Evolutionary conservation across 495 filamentous ascomycete genomes (phyloP).

Genomic region (Aspergillus saccharolyticus): DNA sequence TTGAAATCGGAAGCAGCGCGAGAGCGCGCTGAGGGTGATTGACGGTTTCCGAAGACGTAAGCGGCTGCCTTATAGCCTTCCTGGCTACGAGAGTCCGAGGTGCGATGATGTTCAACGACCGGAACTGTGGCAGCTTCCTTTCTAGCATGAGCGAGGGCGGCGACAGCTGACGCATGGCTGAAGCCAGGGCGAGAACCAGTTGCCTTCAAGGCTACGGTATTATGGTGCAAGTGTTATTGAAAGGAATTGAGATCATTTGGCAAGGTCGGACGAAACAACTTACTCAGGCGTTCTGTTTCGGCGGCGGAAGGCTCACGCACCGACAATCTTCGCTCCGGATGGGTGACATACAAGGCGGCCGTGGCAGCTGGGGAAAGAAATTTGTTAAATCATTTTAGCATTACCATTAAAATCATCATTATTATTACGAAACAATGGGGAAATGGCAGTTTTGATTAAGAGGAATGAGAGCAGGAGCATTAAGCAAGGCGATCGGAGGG

Average conservation of each 20-base stretch:
- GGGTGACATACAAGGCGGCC: conserved; percentile 48
- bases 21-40: conserved; percentile 15
- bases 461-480: not conserved
- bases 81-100: conserved; percentile 50
- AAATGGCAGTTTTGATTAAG: not conserved
- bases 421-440: not conserved
- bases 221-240: conserved; percentile 19
- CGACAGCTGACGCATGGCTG: conserved; percentile 62
- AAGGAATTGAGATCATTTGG: not conserved
- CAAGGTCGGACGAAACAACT: conserved; percentile 17
- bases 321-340: conserved; percentile 37
- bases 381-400: not conserved
- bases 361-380: conserved; percentile 39
- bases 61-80: conserved; percentile 70
- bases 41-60: conserved; percentile 59
- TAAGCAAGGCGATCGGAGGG: not conserved
- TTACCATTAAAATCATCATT: not conserved
- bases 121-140: conserved; percentile 58
- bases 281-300: conserved; percentile 24
- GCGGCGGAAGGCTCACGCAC: conserved; percentile 27
- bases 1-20: conserved; percentile 5
- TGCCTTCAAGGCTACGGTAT: conserved; percentile 57
- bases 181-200: conserved; percentile 64
- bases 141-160: conserved; percentile 70
- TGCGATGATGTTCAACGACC: conserved; percentile 62